phyloP scores from a whole-genome alignment of 2,329 filamentous ascomycete species.

The Exophiala dermatitidis region DNA sequence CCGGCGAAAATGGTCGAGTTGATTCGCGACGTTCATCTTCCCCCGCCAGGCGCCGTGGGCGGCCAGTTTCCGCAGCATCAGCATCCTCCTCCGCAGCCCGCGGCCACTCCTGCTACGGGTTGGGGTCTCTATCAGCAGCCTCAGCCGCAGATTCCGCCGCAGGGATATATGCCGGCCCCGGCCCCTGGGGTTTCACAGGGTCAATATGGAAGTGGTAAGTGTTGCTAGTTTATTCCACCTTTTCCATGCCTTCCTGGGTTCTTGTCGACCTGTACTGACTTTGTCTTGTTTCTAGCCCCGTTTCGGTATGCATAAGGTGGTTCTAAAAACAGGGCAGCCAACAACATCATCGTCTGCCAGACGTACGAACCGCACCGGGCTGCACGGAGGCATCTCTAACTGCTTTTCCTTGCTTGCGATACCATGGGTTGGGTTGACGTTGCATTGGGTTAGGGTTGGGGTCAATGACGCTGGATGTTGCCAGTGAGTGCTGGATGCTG shows the following conservation, averaged over 20 bases:
- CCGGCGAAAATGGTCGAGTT: slow-evolving; percentile 65
- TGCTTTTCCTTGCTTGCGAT: too few species aligned
- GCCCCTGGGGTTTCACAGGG: slow-evolving; percentile 17
- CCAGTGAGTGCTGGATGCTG: too few species aligned
- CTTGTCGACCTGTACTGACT: background rate
- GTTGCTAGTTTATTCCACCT: background rate
- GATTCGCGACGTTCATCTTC: slow-evolving; percentile 44
- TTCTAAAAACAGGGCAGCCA: background rate
- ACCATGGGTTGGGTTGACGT: too few species aligned
- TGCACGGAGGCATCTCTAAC: too few species aligned
- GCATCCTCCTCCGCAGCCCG: slow-evolving; percentile 10
- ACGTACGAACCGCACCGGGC: too few species aligned
- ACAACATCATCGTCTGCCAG: too few species aligned
- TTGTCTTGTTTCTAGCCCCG: background rate
- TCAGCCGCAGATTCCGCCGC: slow-evolving; percentile 29
- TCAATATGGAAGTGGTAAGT: slow-evolving; percentile 25
- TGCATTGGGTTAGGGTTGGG: too few species aligned
- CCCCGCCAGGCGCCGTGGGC: slow-evolving; percentile 50
- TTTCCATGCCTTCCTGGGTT: background rate
- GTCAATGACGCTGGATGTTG: too few species aligned
- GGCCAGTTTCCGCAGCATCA: background rate
- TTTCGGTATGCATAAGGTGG: slow-evolving; percentile 5
- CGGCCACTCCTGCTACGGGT: slow-evolving; percentile 10
- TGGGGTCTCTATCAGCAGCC: slow-evolving; percentile 32
- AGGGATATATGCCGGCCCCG: slow-evolving; percentile 14